Evolutionary conservation across 2,329 filamentous ascomycete genomes (phyloP), one percentile per base, ranked within the genome.

Genomic region (Pyricularia sp.): DNA sequence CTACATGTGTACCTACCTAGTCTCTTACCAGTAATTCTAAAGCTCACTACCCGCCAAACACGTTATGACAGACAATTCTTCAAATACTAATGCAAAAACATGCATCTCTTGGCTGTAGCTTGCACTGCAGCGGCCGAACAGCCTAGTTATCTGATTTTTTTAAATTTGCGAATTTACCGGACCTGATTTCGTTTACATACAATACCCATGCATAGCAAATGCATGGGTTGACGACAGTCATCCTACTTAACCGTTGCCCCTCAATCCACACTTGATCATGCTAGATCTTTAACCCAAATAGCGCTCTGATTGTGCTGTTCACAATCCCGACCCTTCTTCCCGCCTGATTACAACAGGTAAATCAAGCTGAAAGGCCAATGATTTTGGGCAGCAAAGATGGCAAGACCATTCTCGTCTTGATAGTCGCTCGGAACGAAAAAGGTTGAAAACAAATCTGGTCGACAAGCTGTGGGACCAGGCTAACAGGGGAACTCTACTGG

Each of bases 221-320:
- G 12, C 17, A 33, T 33, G 33, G 64, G 33, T 76, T 72, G 83
- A 86, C 85, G 83, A 80, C 84, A 83, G 83, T 80, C 86, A 86
- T 83, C 86, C 85, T 82, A 77, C 84, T 89, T 87, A 82, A 83
- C 85, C 85, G 77, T 84, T 82, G 79, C 80, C 85, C 83, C 84
- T 86, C 83, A 79, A 81, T 84, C 83, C 83, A 81, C 79, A 75
- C 75, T 76, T 73, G 71, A 55, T 25, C 64, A 69, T 67, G n/a
- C 50, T 30, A 36, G 12, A 33, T 61, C n/a, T 65, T 25, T 14
- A 31, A 65, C 42, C 66, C 50, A 28, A 50, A 11, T 14, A 12
- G 12, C 42, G 33, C 65, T 50, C 42, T 23, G 25, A 17, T 14
- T 42, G 10, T 67, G 33, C 28, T 4, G 3, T 64, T 59, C 36